A percentile compares a stretch with the other conserved stretches of the same genome.
Conservation (phyloP, 257 asterid genomes). For the Pogostemon cablin region DNA sequence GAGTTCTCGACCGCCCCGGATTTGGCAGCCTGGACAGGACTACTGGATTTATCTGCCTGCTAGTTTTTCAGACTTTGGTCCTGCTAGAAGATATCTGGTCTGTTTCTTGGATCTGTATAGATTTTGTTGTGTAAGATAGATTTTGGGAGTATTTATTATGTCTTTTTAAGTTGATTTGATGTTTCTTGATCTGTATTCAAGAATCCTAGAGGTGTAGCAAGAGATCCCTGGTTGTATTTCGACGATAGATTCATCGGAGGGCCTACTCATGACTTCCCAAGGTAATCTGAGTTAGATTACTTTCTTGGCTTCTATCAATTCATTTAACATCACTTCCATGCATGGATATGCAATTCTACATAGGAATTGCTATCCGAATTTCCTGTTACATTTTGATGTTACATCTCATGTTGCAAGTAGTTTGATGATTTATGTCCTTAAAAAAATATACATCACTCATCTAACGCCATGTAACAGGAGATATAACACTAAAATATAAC, state of each 20-base stretch:
- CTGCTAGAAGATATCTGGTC: slow-evolving; percentile 38
- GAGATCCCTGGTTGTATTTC: slow-evolving; percentile 44
- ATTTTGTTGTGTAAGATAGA: not conserved
- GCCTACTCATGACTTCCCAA: slow-evolving; percentile 38
- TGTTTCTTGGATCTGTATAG: not conserved
- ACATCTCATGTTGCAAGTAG: too few species aligned
- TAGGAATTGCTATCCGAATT: too few species aligned
- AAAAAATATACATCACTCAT: too few species aligned
- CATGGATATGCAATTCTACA: too few species aligned
- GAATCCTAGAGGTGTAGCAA: slow-evolving; percentile 45
- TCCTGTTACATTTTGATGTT: too few species aligned
- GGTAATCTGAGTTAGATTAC: slow-evolving; percentile 36
- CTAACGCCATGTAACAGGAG: too few species aligned
- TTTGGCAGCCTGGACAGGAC: slow-evolving; percentile 37
- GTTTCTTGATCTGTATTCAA: slow-evolving; percentile 25
- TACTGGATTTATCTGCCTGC: slow-evolving; percentile 44
- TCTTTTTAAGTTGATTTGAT: not conserved
- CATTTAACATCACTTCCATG: too few species aligned
- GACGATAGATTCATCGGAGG: slow-evolving; percentile 43
- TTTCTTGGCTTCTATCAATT: not conserved
- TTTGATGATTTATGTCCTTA: too few species aligned
- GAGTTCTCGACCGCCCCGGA: slow-evolving; percentile 20
- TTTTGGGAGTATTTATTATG: not conserved
- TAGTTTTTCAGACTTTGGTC: slow-evolving; percentile 18
- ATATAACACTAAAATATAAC: too few species aligned